Evolutionary conservation across 75 land plant species (phyloP).

Genomic region (Adiantum capillusveneris): DNA sequence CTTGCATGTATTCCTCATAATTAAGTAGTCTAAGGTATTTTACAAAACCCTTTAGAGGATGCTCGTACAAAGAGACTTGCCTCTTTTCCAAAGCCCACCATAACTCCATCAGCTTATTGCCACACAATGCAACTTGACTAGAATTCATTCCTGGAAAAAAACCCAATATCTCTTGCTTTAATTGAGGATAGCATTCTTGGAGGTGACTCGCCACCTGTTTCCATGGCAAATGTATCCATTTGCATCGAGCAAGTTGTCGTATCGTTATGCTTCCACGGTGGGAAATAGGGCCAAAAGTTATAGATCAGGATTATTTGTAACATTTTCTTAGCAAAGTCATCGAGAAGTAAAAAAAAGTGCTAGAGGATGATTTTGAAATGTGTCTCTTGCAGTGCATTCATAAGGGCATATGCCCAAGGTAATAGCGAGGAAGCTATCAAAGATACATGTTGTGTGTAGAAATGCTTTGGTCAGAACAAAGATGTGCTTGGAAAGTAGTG

Average conservation of each 20-base stretch:
- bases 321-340: too few species aligned
- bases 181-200: slow-evolving; percentile 47
- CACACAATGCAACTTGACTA: slow-evolving; percentile 9
- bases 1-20: slow-evolving; percentile 11
- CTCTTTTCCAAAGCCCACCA: slow-evolving; percentile 84
- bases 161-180: slow-evolving; percentile 34
- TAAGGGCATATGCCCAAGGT: too few species aligned
- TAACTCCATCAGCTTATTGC: slow-evolving; percentile 54
- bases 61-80: slow-evolving; percentile 60
- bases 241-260: slow-evolving; percentile 43
- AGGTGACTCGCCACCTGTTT: slow-evolving; percentile 48
- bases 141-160: slow-evolving; percentile 20
- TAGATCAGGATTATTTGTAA: too few species aligned
- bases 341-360: too few species aligned
- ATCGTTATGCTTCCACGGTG: too few species aligned
- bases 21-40: slow-evolving; percentile 65
- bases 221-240: slow-evolving; percentile 55
- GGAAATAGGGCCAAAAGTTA: too few species aligned
- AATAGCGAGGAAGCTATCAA: too few species aligned
- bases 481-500: too few species aligned
- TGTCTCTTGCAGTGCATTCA: too few species aligned
- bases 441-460: too few species aligned
- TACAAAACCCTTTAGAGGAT: slow-evolving; percentile 79
- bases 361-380: too few species aligned
- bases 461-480: too few species aligned